phyloP scores from a whole-genome alignment of 768 basidiomycete species.

The Mycena vitilis region DNA sequence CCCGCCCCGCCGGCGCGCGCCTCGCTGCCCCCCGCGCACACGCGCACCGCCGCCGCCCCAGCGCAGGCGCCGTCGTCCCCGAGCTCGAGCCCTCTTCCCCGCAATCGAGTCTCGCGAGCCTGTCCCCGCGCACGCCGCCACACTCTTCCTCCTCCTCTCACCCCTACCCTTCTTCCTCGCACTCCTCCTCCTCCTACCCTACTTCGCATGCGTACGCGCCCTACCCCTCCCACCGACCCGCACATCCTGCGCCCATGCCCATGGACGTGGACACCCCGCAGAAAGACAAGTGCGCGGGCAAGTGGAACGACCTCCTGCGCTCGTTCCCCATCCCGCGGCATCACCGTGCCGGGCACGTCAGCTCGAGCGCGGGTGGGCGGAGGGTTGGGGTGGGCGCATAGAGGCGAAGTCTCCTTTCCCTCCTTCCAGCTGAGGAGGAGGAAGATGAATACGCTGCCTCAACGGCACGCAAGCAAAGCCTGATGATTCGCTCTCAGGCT shows the following conservation, averaged over 20 bases:
- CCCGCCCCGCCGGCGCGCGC: neutral
- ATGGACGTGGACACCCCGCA: slow-evolving; percentile 13
- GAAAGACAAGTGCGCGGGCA: neutral
- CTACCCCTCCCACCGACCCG: no score
- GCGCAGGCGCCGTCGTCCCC: slow-evolving; percentile 15
- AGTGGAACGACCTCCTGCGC: slow-evolving; percentile 6
- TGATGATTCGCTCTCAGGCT: slow-evolving; percentile 13
- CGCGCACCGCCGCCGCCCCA: slow-evolving; percentile 9
- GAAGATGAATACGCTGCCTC: neutral
- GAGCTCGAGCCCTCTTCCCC: slow-evolving; percentile 24
- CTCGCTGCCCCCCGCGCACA: neutral
- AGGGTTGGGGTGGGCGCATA: neutral
- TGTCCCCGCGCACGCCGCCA: slow-evolving; percentile 26
- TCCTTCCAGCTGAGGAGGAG: no score
- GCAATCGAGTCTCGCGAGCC: slow-evolving; percentile 1
- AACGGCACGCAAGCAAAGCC: neutral
- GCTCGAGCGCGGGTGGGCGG: neutral
- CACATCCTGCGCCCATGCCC: neutral
- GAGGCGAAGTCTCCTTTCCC: neutral
- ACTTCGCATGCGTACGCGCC: neutral
- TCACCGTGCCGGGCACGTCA: neutral
- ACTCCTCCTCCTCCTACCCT: neutral
- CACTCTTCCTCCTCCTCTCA: neutral
- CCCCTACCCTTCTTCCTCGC: slow-evolving; percentile 1
- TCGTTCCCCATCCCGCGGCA: neutral